Evolutionary conservation across 73 alveolate genomes (phyloP).

Genomic region (Effrenium voratum): DNA sequence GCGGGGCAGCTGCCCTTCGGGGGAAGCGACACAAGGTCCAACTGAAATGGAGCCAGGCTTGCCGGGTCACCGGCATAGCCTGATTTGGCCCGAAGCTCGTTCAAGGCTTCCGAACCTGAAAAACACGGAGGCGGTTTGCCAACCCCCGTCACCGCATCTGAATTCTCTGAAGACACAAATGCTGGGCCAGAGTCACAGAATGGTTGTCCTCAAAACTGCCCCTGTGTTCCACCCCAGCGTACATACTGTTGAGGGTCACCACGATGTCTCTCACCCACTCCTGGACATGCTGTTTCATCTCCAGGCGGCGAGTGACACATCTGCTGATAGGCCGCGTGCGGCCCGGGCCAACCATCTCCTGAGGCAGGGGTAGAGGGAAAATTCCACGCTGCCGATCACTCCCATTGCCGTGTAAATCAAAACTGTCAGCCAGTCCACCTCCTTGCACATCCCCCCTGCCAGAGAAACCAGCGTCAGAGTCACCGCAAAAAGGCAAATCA

Average conservation of each 20-base stretch:
- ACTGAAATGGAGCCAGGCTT: conserved; percentile 5
- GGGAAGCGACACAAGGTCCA: conserved; percentile 37
- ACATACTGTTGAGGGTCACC: background rate
- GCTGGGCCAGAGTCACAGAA: background rate
- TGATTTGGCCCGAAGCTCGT: conserved; percentile 22
- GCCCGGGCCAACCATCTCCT: no score
- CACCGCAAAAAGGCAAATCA: no score
- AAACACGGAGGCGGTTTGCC: conserved; percentile 36
- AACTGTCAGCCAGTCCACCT: background rate
- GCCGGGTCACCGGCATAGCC: conserved; percentile 18
- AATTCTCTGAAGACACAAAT: background rate
- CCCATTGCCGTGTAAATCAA: background rate
- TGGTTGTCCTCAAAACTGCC: background rate
- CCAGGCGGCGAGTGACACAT: background rate
- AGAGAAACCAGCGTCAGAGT: no score
- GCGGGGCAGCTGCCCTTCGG: background rate
- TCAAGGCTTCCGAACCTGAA: conserved; percentile 19
- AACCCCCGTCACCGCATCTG: conserved; percentile 14
- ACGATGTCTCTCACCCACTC: background rate
- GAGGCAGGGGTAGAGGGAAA: conserved; percentile 27
- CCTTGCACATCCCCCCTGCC: no score
- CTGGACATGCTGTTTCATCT: background rate
- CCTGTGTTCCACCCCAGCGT: background rate
- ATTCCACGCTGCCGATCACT: background rate
- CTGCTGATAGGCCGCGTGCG: background rate